Percentiles rank a stretch among this genome's conserved stretches.
Evolutionary conservation across 2,329 filamentous ascomycete species (phyloP).

Genomic region (Blastomyces gilchristii): DNA sequence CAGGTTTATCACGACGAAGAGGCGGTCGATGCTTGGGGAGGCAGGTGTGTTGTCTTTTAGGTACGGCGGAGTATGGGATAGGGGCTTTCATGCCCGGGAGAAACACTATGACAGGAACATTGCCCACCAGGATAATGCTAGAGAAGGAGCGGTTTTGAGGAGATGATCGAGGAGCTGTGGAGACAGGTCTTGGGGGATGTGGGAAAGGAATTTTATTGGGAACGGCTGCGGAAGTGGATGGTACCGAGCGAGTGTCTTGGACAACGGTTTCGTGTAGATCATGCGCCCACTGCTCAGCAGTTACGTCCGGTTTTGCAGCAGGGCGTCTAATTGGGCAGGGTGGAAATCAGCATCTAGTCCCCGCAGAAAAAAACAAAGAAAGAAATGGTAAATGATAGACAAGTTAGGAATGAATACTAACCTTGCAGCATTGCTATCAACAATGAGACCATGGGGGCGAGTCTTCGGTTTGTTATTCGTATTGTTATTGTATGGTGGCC

Average conservation of each 20-base stretch:
- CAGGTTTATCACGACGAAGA: constrained; percentile 88
- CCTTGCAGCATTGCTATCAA: constrained; percentile 38
- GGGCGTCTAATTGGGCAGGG: constrained; percentile 26
- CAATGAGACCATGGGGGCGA: constrained; percentile 42
- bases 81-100: constrained; percentile 65
- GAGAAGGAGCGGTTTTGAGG: constrained; percentile 71
- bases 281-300: constrained; percentile 75
- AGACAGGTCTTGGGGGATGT: constrained; percentile 27
- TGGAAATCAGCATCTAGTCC: constrained; percentile 6
- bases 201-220: constrained; percentile 21
- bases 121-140: constrained; percentile 71
- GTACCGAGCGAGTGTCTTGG: constrained; percentile 28
- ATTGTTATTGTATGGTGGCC: constrained; percentile 23
- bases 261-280: constrained; percentile 72
- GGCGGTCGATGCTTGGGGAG: constrained; percentile 91
- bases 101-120: constrained; percentile 71
- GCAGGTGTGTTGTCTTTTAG: constrained; percentile 83
- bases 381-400: neutral
- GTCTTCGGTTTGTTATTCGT: constrained; percentile 44
- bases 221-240: constrained; percentile 21
- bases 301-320: constrained; percentile 41
- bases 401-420: constrained; percentile 18
- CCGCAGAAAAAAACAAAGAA: constrained; percentile 8
- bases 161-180: constrained; percentile 45
- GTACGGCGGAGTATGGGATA: constrained; percentile 61